A percentile compares a stretch with the other conserved stretches of the same genome.
phyloP scores from a whole-genome alignment of 2,329 filamentous ascomycete species.

The Whalleya microplaca region DNA sequence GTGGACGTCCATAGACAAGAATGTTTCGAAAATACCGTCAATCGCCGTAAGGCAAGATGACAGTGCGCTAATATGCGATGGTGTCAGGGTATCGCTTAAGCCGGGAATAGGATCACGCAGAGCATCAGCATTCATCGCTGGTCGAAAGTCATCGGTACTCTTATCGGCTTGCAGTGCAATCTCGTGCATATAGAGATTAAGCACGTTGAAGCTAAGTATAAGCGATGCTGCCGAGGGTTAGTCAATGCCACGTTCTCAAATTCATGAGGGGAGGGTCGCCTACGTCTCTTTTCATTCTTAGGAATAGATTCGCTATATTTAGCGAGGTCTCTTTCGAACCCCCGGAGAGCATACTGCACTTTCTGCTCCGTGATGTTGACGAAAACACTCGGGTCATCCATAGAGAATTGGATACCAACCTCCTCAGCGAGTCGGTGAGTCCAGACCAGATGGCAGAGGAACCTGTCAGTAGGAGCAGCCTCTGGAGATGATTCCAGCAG shows the following conservation, averaged over 20 bases:
- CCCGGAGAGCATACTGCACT: slow-evolving; percentile 66
- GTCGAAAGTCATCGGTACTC: slow-evolving; percentile 51
- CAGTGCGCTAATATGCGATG: slow-evolving; percentile 68
- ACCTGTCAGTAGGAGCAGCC: slow-evolving; percentile 59
- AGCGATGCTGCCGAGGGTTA: slow-evolving; percentile 55
- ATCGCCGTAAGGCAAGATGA: slow-evolving; percentile 69
- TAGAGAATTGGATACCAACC: slow-evolving; percentile 65
- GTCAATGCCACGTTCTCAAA: slow-evolving; percentile 21
- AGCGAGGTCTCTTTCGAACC: slow-evolving; percentile 67
- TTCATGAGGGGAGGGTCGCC: slow-evolving; percentile 35
- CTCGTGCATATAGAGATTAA: slow-evolving; percentile 77
- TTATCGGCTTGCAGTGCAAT: slow-evolving; percentile 70
- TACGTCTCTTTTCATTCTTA: slow-evolving; percentile 58
- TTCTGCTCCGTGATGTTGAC: slow-evolving; percentile 64
- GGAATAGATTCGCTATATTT: slow-evolving; percentile 61
- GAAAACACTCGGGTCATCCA: slow-evolving; percentile 63
- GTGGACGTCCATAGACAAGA: slow-evolving; percentile 62
- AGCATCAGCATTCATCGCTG: slow-evolving; percentile 50
- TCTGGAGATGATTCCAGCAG: slow-evolving; percentile 58
- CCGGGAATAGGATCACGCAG: slow-evolving; percentile 48
- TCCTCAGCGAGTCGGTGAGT: slow-evolving; percentile 70
- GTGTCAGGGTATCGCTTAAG: slow-evolving; percentile 46
- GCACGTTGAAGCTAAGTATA: slow-evolving; percentile 64
- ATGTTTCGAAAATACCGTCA: slow-evolving; percentile 67
- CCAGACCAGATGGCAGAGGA: slow-evolving; percentile 62